Evolutionary conservation across 305 asterid species (phyloP).

Genomic region (Solanum chacoense): DNA sequence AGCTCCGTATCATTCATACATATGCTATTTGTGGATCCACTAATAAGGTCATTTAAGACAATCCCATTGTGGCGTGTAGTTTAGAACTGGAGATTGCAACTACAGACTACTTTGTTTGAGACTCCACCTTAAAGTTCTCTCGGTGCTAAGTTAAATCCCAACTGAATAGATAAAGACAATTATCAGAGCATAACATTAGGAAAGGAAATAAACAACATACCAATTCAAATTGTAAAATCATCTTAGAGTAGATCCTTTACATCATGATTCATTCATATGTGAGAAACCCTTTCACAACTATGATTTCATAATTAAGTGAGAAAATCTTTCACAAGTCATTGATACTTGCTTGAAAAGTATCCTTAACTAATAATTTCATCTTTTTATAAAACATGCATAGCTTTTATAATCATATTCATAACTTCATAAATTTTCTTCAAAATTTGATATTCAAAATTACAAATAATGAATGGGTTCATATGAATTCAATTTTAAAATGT

Average conservation of each 20-base stretch:
- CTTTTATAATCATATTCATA: background rate
- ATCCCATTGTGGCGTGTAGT: background rate
- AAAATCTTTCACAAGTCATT: background rate
- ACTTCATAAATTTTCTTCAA: background rate
- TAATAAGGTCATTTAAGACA: background rate
- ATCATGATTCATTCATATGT: background rate
- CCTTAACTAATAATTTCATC: background rate
- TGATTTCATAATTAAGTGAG: background rate
- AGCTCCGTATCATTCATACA: too few relatives aligned
- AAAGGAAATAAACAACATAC: background rate
- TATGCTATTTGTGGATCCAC: too few relatives aligned
- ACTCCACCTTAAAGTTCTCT: background rate
- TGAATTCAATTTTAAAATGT: background rate
- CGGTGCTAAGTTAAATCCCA: background rate
- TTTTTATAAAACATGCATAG: background rate
- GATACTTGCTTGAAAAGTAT: background rate
- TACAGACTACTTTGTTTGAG: background rate
- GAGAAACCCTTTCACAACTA: background rate
- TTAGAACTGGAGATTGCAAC: background rate
- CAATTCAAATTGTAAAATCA: background rate
- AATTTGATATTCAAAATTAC: too few relatives aligned
- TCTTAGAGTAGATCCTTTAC: background rate
- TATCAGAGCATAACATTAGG: background rate
- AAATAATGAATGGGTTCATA: background rate
- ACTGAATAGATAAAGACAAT: background rate